phyloP scores from a whole-genome alignment of 2,329 filamentous ascomycete genomes.

The Sordariomycetes sp. region DNA sequence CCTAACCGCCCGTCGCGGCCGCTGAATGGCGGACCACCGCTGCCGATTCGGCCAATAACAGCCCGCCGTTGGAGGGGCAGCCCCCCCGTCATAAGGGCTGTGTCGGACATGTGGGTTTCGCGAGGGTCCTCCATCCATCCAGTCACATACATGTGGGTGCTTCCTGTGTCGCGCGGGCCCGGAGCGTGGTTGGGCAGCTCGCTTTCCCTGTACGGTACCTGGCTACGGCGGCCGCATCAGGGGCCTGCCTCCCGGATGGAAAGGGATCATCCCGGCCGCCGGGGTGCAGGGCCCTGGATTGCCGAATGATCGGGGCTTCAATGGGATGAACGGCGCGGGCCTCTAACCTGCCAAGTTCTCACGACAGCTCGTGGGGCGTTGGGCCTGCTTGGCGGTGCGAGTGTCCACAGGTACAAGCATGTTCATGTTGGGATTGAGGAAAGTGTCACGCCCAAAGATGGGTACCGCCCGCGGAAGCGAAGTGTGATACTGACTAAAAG shows the following conservation, averaged over 20 bases:
- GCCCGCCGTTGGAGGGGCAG: not conserved
- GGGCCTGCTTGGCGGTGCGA: too few species aligned
- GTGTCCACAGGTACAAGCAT: too few species aligned
- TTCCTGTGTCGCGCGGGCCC: not conserved
- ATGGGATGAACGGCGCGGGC: not conserved
- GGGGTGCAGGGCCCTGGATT: not conserved
- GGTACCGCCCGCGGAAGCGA: not conserved
- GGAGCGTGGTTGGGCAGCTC: not conserved
- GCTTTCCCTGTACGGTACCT: not conserved
- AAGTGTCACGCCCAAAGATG: not conserved
- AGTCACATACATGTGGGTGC: not conserved
- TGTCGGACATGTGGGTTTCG: not conserved
- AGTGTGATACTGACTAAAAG: not conserved
- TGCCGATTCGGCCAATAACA: not conserved
- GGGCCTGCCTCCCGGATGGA: not conserved
- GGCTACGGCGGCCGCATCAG: not conserved
- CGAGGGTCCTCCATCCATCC: not conserved
- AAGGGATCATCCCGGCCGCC: not conserved
- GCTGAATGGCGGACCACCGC: not conserved
- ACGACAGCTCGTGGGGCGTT: not conserved
- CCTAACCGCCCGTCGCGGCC: constrained; percentile 8
- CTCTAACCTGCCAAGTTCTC: not conserved
- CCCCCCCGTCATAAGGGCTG: not conserved
- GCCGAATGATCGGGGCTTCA: not conserved
- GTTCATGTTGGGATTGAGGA: too few species aligned